Percentiles rank a stretch among this genome's conserved stretches.
These are phyloP conservation scores for Dalechampia spathulata DNA, from an alignment of 441 rosid species.

Conservation along the genomic window DNA sequence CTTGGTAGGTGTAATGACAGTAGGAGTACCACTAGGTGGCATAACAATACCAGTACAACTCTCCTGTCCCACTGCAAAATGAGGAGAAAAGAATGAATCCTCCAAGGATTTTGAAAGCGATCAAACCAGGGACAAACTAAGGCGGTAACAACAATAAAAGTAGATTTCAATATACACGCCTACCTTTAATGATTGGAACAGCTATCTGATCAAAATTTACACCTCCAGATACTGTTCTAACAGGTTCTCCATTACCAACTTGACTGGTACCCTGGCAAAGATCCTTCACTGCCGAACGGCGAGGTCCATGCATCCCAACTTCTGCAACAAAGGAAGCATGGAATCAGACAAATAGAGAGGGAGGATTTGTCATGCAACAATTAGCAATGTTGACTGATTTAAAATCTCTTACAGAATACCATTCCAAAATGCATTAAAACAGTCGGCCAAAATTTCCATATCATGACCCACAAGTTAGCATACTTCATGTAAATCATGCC, in stretches of 20 bases:
- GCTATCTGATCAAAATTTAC: slow-evolving; percentile 17
- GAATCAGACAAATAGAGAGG: background rate
- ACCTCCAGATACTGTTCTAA: slow-evolving; percentile 21
- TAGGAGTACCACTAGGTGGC: slow-evolving; percentile 40
- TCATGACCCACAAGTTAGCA: too few species aligned
- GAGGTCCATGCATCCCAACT: slow-evolving; percentile 12
- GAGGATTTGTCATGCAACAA: too few species aligned
- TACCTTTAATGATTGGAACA: slow-evolving; percentile 20
- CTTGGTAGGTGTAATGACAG: slow-evolving; percentile 29
- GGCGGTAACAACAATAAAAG: background rate
- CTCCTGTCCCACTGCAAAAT: slow-evolving; percentile 28
- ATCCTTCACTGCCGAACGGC: slow-evolving; percentile 19
- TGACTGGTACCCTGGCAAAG: slow-evolving; percentile 9
- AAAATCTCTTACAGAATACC: too few species aligned
- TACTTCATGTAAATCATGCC: too few species aligned
- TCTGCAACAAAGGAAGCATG: slow-evolving; percentile 17
- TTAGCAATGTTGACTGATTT: too few species aligned
- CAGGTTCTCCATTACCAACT: slow-evolving; percentile 17
- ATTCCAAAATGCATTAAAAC: too few species aligned
- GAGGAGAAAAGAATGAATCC: slow-evolving; percentile 22
- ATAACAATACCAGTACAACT: slow-evolving; percentile 31
- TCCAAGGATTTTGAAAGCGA: slow-evolving; percentile 30
- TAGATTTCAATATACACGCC: slow-evolving; percentile 8
- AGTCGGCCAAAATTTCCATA: too few species aligned
- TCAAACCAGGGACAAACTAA: slow-evolving; percentile 8